Base-by-base conservation (phyloP, 768 basidiomycete species). In the Russula sp. region DNA sequence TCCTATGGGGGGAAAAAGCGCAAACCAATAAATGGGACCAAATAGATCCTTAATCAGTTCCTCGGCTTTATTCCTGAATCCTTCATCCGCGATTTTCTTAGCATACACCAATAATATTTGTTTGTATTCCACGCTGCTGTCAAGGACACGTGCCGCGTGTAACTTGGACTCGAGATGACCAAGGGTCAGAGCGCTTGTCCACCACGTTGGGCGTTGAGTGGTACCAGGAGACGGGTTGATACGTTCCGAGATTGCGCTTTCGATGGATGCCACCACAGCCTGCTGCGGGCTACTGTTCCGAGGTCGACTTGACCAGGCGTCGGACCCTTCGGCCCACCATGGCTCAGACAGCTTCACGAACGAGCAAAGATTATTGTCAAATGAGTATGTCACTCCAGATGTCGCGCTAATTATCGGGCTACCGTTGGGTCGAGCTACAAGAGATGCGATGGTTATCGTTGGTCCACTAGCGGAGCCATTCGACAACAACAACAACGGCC, bases 21-120 rank as follows among this genome's bases (percentile, higher is more conserved):
- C 90, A 63, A 71, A 95, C 95, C 87, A 89, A 75, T 92, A 96
- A 44, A 94, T 77, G 0, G 94, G 95, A 18, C 95, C 94, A 69
- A 90, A 86, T 58, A 98, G 79, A 67, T 98, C 97, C 74, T 84
- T 88, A 56, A 96, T 83, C 61, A 99, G 75, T 74, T 98, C 96
- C 73, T 97, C 95, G 20, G 86, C 94, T 73, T 95, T 94, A 42
- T 79, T 88, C 65, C 84, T 79, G 73, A 93, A 94, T 0, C 90
- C 94, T 73, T 96, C 94, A 67, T 97, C 92, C 40, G 89, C 92
- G 48, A 98, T 79, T 76, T 84, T 87, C 78, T 84, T 89, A 42
- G 92, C 88, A 73, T 97, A 98, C 68, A 84, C 68, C 60, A 86
- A 68, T 68, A 98, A 72, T 60, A 84, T 84, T 70, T 86, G 82